Conservation (phyloP, 495 filamentous ascomycete species). For the Evernia prunastri region DNA sequence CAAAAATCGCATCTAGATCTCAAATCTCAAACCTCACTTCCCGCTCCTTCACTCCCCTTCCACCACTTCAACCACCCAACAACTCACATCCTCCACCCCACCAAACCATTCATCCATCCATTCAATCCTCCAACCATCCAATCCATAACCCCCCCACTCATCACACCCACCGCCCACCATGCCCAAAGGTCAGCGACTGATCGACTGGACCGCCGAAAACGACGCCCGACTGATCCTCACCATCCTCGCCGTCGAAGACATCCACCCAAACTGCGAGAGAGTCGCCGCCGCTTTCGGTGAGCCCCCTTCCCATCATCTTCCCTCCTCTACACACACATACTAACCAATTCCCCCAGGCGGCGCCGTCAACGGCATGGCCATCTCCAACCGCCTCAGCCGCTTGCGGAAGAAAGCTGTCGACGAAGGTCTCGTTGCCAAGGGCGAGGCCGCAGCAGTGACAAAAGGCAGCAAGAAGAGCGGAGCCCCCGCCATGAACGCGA, state of each 20-base stretch:
- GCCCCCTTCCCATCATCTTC: neutral
- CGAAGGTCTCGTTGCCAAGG: neutral
- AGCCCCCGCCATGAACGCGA: neutral
- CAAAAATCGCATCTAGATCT: no score
- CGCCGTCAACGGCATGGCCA: neutral
- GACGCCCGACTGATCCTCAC: neutral
- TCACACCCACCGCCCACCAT: no score
- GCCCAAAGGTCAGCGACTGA: neutral
- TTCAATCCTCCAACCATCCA: neutral
- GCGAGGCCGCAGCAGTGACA: neutral
- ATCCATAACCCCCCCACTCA: neutral
- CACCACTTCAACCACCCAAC: no score
- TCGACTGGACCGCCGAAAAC: slow-evolving; percentile 1
- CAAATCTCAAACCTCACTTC: no score
- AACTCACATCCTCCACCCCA: neutral
- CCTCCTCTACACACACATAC: neutral
- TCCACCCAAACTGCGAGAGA: neutral
- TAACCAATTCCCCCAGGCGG: neutral
- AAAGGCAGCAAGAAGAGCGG: neutral
- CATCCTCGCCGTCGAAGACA: neutral
- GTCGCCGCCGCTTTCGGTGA: neutral
- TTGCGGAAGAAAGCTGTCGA: neutral
- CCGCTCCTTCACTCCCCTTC: no score
- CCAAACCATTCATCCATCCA: neutral
- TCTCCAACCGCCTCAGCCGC: neutral